Evolutionary conservation across 192 early-diverging fungal species (phyloP).

Genomic region (Backusella sp.): DNA sequence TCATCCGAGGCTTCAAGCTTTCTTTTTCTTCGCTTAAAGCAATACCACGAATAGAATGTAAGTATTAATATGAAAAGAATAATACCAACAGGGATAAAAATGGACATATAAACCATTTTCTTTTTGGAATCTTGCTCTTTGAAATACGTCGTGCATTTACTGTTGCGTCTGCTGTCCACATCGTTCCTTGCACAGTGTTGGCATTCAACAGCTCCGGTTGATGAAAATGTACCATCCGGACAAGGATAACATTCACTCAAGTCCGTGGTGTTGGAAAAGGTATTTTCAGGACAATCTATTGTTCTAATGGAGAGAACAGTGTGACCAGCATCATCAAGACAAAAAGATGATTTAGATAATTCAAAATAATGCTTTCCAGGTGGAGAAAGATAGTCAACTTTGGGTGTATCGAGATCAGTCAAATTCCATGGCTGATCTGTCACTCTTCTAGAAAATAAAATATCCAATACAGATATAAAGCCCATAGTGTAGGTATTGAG

Average conservation of each 20-base stretch:
- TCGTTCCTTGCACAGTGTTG: not conserved
- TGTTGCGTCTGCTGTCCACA: not conserved
- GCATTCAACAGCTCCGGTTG: not conserved
- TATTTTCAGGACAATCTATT: slow-evolving; percentile 7
- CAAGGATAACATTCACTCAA: slow-evolving; percentile 3
- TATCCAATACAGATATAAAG: slow-evolving; percentile 13
- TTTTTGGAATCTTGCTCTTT: not conserved
- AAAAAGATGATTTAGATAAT: not conserved
- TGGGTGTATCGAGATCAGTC: not conserved
- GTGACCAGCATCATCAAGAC: not conserved
- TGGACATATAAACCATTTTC: not conserved
- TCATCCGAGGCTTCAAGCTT: not conserved
- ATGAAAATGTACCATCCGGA: not conserved
- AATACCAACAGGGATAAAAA: slow-evolving; percentile 15
- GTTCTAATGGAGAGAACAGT: not conserved
- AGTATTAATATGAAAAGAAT: not conserved
- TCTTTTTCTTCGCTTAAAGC: not conserved
- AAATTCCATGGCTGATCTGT: slow-evolving; percentile 1
- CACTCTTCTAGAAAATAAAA: not conserved
- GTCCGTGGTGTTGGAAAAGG: not conserved
- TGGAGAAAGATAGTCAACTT: not conserved
- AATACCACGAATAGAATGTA: not conserved
- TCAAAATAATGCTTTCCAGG: slow-evolving; percentile 4
- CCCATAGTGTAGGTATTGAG: slow-evolving; percentile 17
- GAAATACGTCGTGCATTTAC: not conserved